Evolutionary conservation across 129 eudicot species (phyloP).

Genomic region (Oenanthe sinensis): DNA sequence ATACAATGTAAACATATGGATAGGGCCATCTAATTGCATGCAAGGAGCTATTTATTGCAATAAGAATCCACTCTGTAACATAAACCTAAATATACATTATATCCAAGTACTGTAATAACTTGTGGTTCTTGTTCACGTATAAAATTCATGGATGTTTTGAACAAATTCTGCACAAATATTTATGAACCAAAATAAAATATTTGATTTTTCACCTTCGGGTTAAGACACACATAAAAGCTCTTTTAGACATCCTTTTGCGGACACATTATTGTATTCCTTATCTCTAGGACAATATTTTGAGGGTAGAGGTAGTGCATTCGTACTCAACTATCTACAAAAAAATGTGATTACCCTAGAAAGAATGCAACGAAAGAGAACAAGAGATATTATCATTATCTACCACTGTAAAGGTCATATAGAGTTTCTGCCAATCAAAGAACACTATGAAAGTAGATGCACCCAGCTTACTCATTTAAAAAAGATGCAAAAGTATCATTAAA

Average conservation of each 20-base stretch:
- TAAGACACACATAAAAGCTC: not conserved
- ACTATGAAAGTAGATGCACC: not conserved
- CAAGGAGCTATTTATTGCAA: not conserved
- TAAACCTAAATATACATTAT: not conserved
- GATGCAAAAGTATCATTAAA: not conserved
- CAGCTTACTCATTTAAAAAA: not conserved
- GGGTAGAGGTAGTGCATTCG: not conserved
- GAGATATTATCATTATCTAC: not conserved
- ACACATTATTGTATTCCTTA: not conserved
- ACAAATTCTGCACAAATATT: not conserved
- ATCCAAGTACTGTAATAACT: not conserved
- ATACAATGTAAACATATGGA: not conserved
- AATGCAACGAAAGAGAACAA: not conserved
- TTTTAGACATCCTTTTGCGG: not conserved
- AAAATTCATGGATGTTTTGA: not conserved
- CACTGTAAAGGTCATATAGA: not conserved
- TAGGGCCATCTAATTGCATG: not conserved
- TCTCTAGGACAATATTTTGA: not conserved
- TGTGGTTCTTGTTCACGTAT: not conserved
- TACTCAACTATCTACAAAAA: not conserved
- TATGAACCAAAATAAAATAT: not conserved
- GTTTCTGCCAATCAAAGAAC: not conserved
- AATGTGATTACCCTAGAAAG: not conserved
- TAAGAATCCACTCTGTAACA: not conserved
- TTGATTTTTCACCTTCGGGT: not conserved